Base-by-base conservation (phyloP, 2,329 filamentous ascomycete species). In the Remersonia thermophila region DNA sequence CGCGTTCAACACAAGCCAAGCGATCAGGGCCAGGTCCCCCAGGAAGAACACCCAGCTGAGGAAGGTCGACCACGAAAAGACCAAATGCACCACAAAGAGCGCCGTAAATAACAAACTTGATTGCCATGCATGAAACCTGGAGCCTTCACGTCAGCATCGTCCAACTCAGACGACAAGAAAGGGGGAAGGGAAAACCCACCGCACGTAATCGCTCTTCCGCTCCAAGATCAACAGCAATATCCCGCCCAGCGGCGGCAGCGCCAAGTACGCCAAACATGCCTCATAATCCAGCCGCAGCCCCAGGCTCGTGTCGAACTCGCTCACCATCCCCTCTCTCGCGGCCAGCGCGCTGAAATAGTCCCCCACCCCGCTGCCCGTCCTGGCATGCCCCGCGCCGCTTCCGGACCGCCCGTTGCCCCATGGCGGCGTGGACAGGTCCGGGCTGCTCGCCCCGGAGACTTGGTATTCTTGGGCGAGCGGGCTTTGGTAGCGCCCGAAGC, bases 121-220 rank as follows among this genome's bases (percentile, higher is more conserved):
- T 61, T 98, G 91, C 89, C 91, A 98, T 7, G 91, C 91, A 58
- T 98, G 91, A 50, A 96, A 96, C 45, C 83, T 89, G 32, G 28
- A 29, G 23, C n/a, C n/a, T n/a, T n/a, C n/a, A n/a, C n/a, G n/a
- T n/a, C n/a, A n/a, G n/a, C n/a, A n/a, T n/a, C n/a, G n/a, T n/a
- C n/a, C n/a, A n/a, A n/a, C n/a, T n/a, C n/a, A n/a, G n/a, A n/a
- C n/a, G n/a, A n/a, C 26, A 11, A n/a, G 3, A 12, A 14, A 7
- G 12, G 15, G 8, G 16, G 31, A 13, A 6, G 13, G 12, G 16
- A 8, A 14, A n/a, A 47, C 72, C 40, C 61, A 89, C 83, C 91
- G 73, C 39, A 98, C 91, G 59, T 94, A 98, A 61, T 98, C 91
- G 54, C 86, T 95, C 65, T 94, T 91, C 54, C 87, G 77, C 68